Percentiles rank a stretch among this genome's conserved stretches.
Conservation (phyloP, 768 basidiomycete genomes). For the Russula virescens region DNA sequence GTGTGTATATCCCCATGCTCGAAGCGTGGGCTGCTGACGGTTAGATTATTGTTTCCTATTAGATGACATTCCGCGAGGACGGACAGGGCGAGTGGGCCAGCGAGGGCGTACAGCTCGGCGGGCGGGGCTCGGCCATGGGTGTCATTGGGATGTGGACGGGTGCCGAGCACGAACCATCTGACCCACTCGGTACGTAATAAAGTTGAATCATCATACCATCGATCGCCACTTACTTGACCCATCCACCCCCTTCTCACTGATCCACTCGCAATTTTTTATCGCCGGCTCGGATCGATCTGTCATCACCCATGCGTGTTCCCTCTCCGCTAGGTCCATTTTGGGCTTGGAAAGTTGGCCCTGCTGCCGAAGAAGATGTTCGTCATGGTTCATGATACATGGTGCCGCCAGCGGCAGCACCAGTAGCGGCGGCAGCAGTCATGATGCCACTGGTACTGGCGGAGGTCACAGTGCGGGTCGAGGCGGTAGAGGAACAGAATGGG, state of each 20-base stretch:
- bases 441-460: background rate
- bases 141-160: constrained; percentile 54
- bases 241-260: too few species aligned
- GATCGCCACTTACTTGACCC: too few species aligned
- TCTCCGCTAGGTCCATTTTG: constrained; percentile 36
- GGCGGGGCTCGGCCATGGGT: constrained; percentile 47
- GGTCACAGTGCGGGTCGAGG: too few species aligned
- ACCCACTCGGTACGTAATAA: constrained; percentile 38
- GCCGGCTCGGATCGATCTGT: too few species aligned
- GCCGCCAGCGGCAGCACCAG: too few species aligned
- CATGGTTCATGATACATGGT: too few species aligned
- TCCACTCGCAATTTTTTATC: too few species aligned
- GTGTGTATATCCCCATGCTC: constrained; percentile 30
- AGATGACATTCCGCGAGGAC: constrained; percentile 29
- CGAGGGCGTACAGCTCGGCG: constrained; percentile 55
- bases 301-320: too few species aligned
- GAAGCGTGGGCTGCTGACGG: too few species aligned
- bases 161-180: constrained; percentile 39
- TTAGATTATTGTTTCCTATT: background rate
- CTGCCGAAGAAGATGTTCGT: background rate
- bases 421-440: background rate
- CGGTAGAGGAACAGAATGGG: too few species aligned
- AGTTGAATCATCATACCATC: too few species aligned
- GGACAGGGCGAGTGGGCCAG: constrained; percentile 43
- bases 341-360: constrained; percentile 37